phyloP scores from a whole-genome alignment of 495 filamentous ascomycete genomes.

The Achaetomiella virescens region DNA sequence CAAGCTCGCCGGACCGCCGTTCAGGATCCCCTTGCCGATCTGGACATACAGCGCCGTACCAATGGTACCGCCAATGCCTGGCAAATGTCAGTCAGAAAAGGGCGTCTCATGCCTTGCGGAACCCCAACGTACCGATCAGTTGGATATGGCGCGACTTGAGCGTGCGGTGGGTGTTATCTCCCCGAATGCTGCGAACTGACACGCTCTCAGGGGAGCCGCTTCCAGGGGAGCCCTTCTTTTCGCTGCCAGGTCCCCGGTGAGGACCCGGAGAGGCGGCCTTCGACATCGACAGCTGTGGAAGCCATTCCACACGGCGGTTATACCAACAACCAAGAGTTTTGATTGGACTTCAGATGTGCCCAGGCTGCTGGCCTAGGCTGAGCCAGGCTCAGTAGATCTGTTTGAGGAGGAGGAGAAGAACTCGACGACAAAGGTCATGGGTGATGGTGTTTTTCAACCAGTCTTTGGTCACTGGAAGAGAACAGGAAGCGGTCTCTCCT shows the following conservation, averaged over 20 bases:
- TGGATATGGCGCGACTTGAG: conserved; percentile 48
- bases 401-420: conserved; percentile 43
- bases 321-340: not conserved
- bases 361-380: not conserved
- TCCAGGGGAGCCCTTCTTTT: conserved; percentile 9
- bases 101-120: not conserved
- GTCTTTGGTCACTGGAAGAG: not conserved
- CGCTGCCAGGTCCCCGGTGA: conserved; percentile 1
- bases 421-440: conserved; percentile 36
- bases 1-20: conserved; percentile 69
- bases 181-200: conserved; percentile 4
- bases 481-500: too few relatives aligned
- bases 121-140: conserved; percentile 35
- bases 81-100: not conserved
- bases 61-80: conserved; percentile 54
- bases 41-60: conserved; percentile 36
- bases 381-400: conserved; percentile 25
- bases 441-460: not conserved
- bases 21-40: conserved; percentile 60
- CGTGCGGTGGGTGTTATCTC: conserved; percentile 35
- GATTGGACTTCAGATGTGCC: not conserved
- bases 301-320: not conserved
- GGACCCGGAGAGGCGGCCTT: not conserved
- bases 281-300: conserved; percentile 5
- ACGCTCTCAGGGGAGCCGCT: not conserved